Base-by-base conservation (phyloP, 2,329 filamentous ascomycete genomes). In the Exutisphaerella laricina region DNA sequence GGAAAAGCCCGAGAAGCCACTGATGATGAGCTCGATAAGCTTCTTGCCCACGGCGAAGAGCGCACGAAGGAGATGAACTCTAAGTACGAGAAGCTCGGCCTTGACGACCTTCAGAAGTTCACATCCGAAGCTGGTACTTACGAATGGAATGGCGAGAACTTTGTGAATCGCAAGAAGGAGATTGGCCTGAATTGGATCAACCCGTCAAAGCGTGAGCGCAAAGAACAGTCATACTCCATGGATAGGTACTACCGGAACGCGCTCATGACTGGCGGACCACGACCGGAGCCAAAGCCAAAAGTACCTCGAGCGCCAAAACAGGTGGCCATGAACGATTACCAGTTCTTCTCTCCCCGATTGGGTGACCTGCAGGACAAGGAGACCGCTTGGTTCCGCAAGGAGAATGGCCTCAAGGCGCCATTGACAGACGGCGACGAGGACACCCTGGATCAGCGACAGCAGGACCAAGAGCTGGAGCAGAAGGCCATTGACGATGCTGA, bases 81-180 rank as follows among this genome's bases (percentile, higher is more conserved):
- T 54, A 90, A 88, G 66, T 98, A 97, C 58, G 92, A 97, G 65
- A 94, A 95, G 63, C 80, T 98, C 29, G 92, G 94, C 51, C 85
- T 98, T 21, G 92, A 98, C 63, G 92, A 98, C 55, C 70, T 98
- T 31, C 92, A 98, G 63, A 97, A 97, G 61, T 98, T 98, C 66
- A 92, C 85, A 1, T 96, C 90, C 0, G 92, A 98, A 58, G 95
- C 88, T 41, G 54, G 49, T 22, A 89, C 94, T 0, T 98, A 98
- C 59, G 92, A 97, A 62, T 98, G 94, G 94, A 98, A 98, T 52
- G 92, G 92, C 34, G 84, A 97, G 68, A 90, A 90, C 58, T 98
- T 98, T 64, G 86, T 88, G 40, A 86, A 85, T 45, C 79, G 83
- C 61, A 71, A 71, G 62, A 94, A 94, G 66, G 88, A 94, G 37